Conservation (phyloP, 192 early-diverging fungal genomes). For the Diversispora eburnea region DNA sequence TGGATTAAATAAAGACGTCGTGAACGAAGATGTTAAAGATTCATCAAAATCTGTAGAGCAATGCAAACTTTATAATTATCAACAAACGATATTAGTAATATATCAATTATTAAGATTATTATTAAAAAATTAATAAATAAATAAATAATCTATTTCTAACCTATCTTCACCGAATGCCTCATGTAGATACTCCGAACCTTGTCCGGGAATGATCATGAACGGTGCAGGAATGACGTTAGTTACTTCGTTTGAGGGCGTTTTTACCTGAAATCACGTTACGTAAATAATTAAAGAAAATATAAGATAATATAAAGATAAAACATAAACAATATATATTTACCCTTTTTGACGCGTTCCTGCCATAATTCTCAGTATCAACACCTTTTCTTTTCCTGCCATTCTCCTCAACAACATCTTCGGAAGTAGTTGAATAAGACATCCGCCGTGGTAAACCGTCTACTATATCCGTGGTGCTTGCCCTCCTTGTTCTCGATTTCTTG, state of each 20-base stretch:
- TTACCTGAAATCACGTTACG: slow-evolving; percentile 2
- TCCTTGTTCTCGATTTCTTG: slow-evolving; percentile 17
- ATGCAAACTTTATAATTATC: slow-evolving; percentile 14
- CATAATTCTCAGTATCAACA: not conserved
- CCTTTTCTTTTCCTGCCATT: slow-evolving; percentile 18
- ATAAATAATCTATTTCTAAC: not conserved
- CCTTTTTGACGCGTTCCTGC: slow-evolving; percentile 2
- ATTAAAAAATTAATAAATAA: not conserved
- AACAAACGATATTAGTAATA: not conserved
- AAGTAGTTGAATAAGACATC: not conserved
- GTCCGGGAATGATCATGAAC: slow-evolving; percentile 24
- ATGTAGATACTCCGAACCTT: slow-evolving; percentile 30
- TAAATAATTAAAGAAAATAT: not conserved
- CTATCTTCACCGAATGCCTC: not conserved
- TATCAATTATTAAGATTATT: not conserved
- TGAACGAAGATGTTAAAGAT: slow-evolving; percentile 1
- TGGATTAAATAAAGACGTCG: slow-evolving; percentile 22
- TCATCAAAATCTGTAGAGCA: slow-evolving; percentile 24
- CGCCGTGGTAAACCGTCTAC: not conserved
- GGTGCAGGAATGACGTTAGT: slow-evolving; percentile 17
- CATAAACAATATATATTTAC: not conserved
- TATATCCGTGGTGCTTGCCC: slow-evolving; percentile 29
- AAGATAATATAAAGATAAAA: not conserved
- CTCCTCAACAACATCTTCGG: not conserved
- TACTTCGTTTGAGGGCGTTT: not conserved